phyloP scores from a whole-genome alignment of 2,329 filamentous ascomycete species.

The Verticillium nonalfalfae region DNA sequence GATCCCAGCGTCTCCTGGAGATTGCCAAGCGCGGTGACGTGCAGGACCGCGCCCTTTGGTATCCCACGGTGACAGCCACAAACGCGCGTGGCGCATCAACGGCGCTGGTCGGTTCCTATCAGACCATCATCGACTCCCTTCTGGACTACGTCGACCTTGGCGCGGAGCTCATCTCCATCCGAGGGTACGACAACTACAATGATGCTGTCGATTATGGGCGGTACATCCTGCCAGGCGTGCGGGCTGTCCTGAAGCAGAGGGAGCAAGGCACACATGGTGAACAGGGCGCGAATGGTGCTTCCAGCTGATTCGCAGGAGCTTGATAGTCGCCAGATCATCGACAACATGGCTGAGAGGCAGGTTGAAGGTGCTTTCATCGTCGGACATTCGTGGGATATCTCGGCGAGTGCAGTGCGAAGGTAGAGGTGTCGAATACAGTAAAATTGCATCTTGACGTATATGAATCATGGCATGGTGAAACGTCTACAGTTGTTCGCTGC shows the following conservation, averaged over 20 bases:
- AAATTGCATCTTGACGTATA: too few relatives aligned
- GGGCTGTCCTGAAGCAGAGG: conserved; percentile 24
- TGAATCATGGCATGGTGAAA: too few relatives aligned
- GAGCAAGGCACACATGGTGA: neutral
- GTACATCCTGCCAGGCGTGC: conserved; percentile 45
- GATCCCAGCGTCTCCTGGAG: conserved; percentile 51
- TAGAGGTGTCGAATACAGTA: too few relatives aligned
- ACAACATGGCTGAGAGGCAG: too few relatives aligned
- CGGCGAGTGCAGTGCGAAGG: too few relatives aligned
- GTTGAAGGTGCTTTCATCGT: too few relatives aligned
- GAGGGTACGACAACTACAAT: conserved; percentile 55
- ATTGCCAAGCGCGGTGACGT: conserved; percentile 50
- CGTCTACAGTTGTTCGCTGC: too few relatives aligned
- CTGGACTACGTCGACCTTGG: conserved; percentile 52
- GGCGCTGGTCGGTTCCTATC: conserved; percentile 46
- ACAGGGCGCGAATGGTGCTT: too few relatives aligned
- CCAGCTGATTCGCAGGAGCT: too few relatives aligned
- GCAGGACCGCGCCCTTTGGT: conserved; percentile 57
- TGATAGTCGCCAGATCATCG: too few relatives aligned
- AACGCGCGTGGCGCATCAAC: conserved; percentile 54
- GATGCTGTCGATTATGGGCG: conserved; percentile 54
- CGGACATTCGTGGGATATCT: too few relatives aligned
- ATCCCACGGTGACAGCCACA: conserved; percentile 55
- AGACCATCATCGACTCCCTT: conserved; percentile 47
- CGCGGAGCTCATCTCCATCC: conserved; percentile 51